Evolutionary conservation across 2,329 filamentous ascomycete genomes (phyloP).

Genomic region (Fusarium aywerte): DNA sequence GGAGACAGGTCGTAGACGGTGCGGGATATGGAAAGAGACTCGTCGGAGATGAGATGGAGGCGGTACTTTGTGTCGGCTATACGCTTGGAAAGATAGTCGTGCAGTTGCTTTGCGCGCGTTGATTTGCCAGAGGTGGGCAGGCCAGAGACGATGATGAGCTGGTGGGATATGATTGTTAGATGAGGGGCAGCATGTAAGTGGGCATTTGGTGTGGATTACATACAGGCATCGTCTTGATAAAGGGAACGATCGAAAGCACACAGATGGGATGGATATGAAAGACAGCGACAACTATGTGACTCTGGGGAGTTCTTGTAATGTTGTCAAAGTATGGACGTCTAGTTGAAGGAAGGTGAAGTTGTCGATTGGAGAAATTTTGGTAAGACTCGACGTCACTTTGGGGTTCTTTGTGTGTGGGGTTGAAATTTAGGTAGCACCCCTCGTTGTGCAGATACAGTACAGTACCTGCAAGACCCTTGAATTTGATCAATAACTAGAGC

Average conservation of each 20-base stretch:
- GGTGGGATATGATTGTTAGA: constrained; percentile 16
- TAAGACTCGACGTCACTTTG: constrained; percentile 33
- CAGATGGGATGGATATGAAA: background rate
- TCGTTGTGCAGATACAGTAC: too few species aligned
- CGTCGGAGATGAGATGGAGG: constrained; percentile 79
- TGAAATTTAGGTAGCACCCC: background rate
- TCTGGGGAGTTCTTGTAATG: background rate
- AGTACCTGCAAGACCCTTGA: constrained; percentile 8
- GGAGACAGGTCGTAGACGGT: constrained; percentile 75
- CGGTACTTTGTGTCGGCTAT: constrained; percentile 67
- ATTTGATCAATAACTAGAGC: background rate
- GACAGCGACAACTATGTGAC: background rate
- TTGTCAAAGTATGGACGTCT: background rate
- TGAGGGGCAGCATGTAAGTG: constrained; percentile 12
- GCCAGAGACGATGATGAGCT: constrained; percentile 76
- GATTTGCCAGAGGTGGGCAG: constrained; percentile 76
- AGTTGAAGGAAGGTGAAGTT: constrained; percentile 14
- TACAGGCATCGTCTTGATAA: constrained; percentile 42
- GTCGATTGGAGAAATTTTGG: constrained; percentile 25
- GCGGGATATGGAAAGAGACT: constrained; percentile 74
- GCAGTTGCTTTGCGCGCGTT: constrained; percentile 72
- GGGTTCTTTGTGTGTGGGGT: constrained; percentile 13
- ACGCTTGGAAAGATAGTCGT: constrained; percentile 69
- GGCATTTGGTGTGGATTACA: background rate
- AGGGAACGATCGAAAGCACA: background rate